Evolutionary conservation across 768 basidiomycete species (phyloP).

Genomic region (Polyporus arcularius): DNA sequence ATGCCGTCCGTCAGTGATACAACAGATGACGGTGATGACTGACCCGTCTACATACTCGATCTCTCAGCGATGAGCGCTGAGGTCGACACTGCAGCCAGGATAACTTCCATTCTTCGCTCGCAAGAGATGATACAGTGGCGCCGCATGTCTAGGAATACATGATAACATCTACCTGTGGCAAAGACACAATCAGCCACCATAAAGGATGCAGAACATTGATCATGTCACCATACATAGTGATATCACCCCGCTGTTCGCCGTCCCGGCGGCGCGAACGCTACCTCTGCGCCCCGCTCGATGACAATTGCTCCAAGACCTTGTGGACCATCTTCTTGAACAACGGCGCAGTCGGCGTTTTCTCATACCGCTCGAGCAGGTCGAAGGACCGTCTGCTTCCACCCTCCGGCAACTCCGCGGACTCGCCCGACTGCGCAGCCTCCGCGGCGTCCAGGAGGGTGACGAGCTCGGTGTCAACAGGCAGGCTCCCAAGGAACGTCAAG

Average conservation of each 20-base stretch:
- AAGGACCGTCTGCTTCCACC: constrained; percentile 37
- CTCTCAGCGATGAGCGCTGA: too few relatives aligned
- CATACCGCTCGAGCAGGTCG: constrained; percentile 61
- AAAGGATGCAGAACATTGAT: background rate
- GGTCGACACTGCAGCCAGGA: too few relatives aligned
- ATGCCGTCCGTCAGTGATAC: background rate
- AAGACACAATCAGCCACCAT: background rate
- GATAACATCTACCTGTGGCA: background rate
- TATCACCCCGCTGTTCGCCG: background rate
- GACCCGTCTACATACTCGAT: background rate
- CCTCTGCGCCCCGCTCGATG: background rate
- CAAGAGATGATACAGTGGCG: constrained; percentile 3
- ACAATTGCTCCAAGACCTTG: constrained; percentile 38
- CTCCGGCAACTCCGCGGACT: constrained; percentile 40
- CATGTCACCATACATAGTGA: constrained; percentile 4
- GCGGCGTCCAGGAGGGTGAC: constrained; percentile 82
- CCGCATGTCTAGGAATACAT: constrained; percentile 10
- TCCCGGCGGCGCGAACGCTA: constrained; percentile 1
- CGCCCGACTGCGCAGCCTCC: constrained; percentile 28
- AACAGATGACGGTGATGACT: background rate
- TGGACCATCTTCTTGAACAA: constrained; percentile 65
- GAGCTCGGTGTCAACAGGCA: constrained; percentile 93
- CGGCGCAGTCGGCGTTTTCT: constrained; percentile 65
- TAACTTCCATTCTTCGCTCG: too few relatives aligned
- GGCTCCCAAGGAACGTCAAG: constrained; percentile 77